phyloP scores from a whole-genome alignment of 2,329 filamentous ascomycete species.

The Aureobasidium sp. region DNA sequence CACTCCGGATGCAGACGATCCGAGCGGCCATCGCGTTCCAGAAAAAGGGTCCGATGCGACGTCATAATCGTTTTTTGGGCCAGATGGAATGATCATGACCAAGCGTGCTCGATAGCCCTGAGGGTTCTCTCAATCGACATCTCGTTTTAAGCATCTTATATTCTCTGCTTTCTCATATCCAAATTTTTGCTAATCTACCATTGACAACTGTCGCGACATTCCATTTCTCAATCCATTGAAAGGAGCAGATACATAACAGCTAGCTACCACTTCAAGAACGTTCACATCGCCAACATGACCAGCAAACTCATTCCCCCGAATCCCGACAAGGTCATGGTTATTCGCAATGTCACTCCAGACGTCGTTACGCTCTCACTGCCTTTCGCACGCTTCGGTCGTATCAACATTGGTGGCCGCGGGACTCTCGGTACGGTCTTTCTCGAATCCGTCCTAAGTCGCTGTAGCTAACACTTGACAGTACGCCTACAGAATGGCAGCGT shows the following conservation, averaged over 20 bases:
- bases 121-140: not conserved
- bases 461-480: constrained; percentile 44
- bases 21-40: not conserved
- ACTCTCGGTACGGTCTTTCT: constrained; percentile 60
- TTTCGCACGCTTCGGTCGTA: constrained; percentile 69
- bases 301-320: constrained; percentile 46
- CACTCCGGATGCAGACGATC: not conserved
- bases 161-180: not conserved
- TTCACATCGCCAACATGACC: not conserved
- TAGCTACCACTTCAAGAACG: not conserved
- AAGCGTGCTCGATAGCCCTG: not conserved
- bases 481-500: constrained; percentile 70
- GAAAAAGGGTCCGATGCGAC: constrained; percentile 4
- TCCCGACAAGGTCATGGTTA: constrained; percentile 80
- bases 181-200: not conserved
- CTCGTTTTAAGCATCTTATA: not conserved
- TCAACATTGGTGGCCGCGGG: constrained; percentile 80
- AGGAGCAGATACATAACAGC: not conserved
- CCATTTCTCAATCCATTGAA: not conserved
- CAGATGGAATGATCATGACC: not conserved
- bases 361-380: constrained; percentile 75
- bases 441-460: not conserved
- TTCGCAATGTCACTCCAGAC: constrained; percentile 73
- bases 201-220: not conserved
- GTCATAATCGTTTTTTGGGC: not conserved